Percentiles rank a stretch among this genome's conserved stretches.
Evolutionary conservation across 2,329 filamentous ascomycete species (phyloP).

Genomic region (Phialemoniopsis sp.): DNA sequence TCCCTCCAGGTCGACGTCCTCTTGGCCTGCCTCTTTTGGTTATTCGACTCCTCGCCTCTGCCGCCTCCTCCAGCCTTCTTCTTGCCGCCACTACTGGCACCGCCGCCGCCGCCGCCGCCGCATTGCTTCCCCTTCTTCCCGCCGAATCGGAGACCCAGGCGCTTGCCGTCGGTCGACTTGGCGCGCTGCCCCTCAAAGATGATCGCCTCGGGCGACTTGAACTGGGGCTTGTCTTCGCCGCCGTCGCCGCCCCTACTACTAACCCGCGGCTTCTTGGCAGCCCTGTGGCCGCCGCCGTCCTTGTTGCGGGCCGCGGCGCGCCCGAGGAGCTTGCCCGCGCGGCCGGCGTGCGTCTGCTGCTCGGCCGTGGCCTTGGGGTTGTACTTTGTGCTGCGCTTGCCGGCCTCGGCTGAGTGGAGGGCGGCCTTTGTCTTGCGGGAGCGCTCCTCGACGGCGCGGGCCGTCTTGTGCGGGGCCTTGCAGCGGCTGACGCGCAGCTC

Average conservation of each 20-base stretch:
- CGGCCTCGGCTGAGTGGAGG: slow-evolving; percentile 13
- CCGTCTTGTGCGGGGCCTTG: slow-evolving; percentile 64
- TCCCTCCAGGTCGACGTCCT: slow-evolving; percentile 11
- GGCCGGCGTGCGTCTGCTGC: slow-evolving; percentile 67
- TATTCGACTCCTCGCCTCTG: slow-evolving; percentile 40
- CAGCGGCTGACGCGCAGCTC: slow-evolving; percentile 82
- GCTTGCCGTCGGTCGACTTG: slow-evolving; percentile 59
- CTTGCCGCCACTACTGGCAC: slow-evolving; percentile 3
- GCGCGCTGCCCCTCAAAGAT: slow-evolving; percentile 82
- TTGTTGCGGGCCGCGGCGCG: slow-evolving; percentile 51
- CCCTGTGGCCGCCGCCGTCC: slow-evolving; percentile 13
- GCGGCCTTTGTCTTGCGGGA: slow-evolving; percentile 35
- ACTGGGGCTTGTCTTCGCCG: slow-evolving; percentile 5
- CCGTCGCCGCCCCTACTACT: slow-evolving; percentile 5
- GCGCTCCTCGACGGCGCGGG: slow-evolving; percentile 45
- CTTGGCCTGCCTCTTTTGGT: slow-evolving; percentile 23
- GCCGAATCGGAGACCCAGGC: slow-evolving; percentile 57
- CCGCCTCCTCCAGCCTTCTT: slow-evolving; percentile 5
- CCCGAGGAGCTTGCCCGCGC: slow-evolving; percentile 70
- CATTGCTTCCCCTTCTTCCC: slow-evolving; percentile 36
- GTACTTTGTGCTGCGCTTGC: slow-evolving; percentile 47
- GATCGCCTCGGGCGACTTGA: slow-evolving; percentile 63
- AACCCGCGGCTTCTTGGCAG: slow-evolving; percentile 4
- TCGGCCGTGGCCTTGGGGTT: slow-evolving; percentile 64
- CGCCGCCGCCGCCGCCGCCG: slow-evolving; percentile 3